A percentile compares a stretch with the other conserved stretches of the same genome.
Evolutionary conservation across 2,329 filamentous ascomycete genomes (phyloP).

Genomic region (Penicillium rolfsii): DNA sequence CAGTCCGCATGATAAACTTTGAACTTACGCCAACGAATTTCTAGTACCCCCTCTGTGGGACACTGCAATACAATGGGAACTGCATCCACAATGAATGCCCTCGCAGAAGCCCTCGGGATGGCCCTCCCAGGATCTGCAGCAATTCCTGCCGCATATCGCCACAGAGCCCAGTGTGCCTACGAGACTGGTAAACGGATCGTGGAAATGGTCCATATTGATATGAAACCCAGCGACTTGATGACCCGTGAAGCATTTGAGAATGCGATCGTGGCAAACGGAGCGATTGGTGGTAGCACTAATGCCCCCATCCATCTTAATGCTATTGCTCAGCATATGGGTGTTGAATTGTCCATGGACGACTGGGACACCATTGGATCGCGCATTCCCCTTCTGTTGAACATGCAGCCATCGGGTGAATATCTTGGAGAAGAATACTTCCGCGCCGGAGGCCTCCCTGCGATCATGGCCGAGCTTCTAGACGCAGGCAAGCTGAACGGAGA

Average conservation of each 20-base stretch:
- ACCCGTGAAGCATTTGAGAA: constrained; percentile 61
- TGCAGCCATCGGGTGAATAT: constrained; percentile 59
- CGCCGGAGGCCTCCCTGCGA: constrained; percentile 57
- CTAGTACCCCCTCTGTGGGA: constrained; percentile 51
- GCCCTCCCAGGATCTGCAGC: constrained; percentile 56
- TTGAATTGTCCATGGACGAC: constrained; percentile 56
- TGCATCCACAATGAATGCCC: constrained; percentile 57
- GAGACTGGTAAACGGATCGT: constrained; percentile 55
- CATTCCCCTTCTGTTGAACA: constrained; percentile 58
- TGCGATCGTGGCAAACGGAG: constrained; percentile 58
- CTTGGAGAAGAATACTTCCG: constrained; percentile 59
- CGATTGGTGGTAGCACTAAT: constrained; percentile 61
- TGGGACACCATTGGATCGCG: constrained; percentile 57
- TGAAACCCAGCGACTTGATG: constrained; percentile 59
- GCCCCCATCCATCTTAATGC: constrained; percentile 61
- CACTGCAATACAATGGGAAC: constrained; percentile 61
- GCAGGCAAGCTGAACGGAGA: constrained; percentile 50
- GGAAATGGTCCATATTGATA: constrained; percentile 54
- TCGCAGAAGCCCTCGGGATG: constrained; percentile 58
- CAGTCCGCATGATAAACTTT: neutral
- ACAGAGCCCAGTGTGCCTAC: constrained; percentile 54
- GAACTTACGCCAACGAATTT: constrained; percentile 2
- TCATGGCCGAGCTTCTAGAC: constrained; percentile 58
- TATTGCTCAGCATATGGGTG: constrained; percentile 58
- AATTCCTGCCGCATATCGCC: constrained; percentile 56